Percentiles rank a stretch among this genome's conserved stretches.
Evolutionary conservation across 805 yeast species (phyloP).

Genomic region (Metschnikowia dekortorum): DNA sequence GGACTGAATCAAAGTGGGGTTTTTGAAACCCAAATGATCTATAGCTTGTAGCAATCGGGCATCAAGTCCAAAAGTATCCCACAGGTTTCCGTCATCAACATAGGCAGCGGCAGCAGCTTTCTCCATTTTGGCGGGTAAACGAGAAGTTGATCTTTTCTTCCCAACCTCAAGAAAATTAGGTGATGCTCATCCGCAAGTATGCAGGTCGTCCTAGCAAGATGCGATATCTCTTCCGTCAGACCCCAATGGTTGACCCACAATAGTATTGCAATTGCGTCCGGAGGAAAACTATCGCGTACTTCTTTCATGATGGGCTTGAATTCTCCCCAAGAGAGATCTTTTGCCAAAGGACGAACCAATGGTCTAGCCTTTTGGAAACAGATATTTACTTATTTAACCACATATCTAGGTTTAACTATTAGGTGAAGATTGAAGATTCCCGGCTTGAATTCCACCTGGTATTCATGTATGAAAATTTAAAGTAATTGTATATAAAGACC

Average conservation of each 20-base stretch:
- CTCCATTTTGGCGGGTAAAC: conserved; percentile 9
- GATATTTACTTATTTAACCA: neutral
- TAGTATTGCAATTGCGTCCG: neutral
- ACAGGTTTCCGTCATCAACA: conserved; percentile 63
- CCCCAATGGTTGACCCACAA: neutral
- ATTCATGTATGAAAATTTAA: no score
- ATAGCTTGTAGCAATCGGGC: conserved; percentile 81
- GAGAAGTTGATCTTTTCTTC: neutral
- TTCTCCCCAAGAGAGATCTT: no score
- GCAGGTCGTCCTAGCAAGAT: conserved; percentile 6
- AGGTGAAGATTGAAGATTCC: no score
- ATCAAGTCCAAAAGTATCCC: conserved; percentile 77
- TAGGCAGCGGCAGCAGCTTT: conserved; percentile 60
- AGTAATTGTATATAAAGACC: no score
- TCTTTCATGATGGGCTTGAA: no score
- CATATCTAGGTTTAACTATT: no score
- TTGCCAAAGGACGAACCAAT: no score
- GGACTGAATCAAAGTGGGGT: conserved; percentile 89
- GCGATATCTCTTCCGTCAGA: neutral
- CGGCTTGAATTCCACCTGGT: no score
- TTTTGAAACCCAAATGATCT: conserved; percentile 69
- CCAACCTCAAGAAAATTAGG: conserved; percentile 8
- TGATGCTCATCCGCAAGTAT: conserved; percentile 16
- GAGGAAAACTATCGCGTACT: neutral
- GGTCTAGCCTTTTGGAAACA: neutral